phyloP scores from a whole-genome alignment of 148 eudicot species.

The Amaranthus hypochondriacus region DNA sequence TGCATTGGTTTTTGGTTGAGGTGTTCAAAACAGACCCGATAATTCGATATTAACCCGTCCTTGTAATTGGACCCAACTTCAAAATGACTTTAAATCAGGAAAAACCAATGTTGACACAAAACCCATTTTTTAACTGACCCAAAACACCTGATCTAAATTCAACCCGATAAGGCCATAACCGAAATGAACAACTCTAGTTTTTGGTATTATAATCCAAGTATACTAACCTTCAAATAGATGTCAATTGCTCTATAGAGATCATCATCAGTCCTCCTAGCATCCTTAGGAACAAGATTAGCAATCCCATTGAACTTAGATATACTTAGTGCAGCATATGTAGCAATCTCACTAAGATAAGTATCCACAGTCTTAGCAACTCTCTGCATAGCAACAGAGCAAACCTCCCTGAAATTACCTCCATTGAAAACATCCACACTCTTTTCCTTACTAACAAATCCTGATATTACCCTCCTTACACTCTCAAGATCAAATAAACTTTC shows the following conservation, averaged over 20 bases:
- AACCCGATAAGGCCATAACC: too few relatives aligned
- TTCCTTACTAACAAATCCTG: constrained; percentile 79
- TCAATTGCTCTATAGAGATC: constrained; percentile 89
- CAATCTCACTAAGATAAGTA: constrained; percentile 76
- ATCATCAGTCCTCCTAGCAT: constrained; percentile 71
- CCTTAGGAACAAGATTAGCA: constrained; percentile 80
- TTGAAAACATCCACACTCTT: constrained; percentile 81
- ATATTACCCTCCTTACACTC: constrained; percentile 69
- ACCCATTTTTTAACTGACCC: too few relatives aligned
- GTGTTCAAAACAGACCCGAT: too few relatives aligned
- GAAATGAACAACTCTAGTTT: background rate
- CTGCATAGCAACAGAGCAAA: constrained; percentile 53
- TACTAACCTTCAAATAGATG: constrained; percentile 77
- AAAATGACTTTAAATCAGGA: too few relatives aligned
- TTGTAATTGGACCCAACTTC: too few relatives aligned
- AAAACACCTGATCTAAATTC: too few relatives aligned
- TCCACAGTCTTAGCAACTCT: constrained; percentile 84
- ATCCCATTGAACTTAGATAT: constrained; percentile 93
- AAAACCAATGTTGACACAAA: too few relatives aligned
- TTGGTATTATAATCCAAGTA: background rate
- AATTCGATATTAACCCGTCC: too few relatives aligned
- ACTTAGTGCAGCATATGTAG: constrained; percentile 55
- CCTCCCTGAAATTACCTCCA: constrained; percentile 67
- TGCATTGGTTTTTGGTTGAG: too few relatives aligned
- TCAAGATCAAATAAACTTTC: constrained; percentile 74